These are phyloP conservation scores for Theobroma grandiflorum DNA, from an alignment of 441 rosid genomes.

Conservation along the genomic window DNA sequence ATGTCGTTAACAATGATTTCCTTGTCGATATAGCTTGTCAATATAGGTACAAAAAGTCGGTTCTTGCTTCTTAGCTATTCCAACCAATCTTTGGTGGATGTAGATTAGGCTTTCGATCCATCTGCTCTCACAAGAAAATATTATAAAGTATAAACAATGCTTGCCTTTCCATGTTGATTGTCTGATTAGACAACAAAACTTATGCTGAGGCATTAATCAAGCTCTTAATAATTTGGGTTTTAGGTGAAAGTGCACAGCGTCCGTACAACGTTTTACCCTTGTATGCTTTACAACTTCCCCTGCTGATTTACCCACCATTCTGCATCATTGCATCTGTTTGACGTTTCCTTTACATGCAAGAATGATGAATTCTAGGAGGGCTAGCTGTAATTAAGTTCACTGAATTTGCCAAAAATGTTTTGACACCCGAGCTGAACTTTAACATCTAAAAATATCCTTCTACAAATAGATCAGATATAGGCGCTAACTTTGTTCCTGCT, in stretches of 20 bases:
- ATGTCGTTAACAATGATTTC: neutral
- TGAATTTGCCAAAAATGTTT: neutral
- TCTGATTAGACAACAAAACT: neutral
- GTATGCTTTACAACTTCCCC: no score
- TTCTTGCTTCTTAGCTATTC: neutral
- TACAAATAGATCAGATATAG: neutral
- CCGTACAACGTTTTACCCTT: slow-evolving; percentile 6
- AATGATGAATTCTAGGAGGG: slow-evolving; percentile 14
- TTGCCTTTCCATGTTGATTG: neutral
- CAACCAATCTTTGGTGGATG: neutral
- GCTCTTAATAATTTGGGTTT: slow-evolving; percentile 12
- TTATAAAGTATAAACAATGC: neutral
- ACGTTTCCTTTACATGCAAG: neutral
- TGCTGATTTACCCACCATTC: neutral
- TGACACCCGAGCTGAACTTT: neutral
- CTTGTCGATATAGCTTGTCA: neutral
- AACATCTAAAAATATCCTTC: neutral
- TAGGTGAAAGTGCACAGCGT: neutral
- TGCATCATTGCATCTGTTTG: neutral
- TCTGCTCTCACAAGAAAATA: neutral
- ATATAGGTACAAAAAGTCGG: neutral
- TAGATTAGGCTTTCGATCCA: neutral
- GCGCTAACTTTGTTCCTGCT: neutral
- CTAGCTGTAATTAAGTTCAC: neutral
- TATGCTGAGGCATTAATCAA: slow-evolving; percentile 6